Conservation (phyloP, 1,284 basidiomycete genomes). For the Kwoniella shivajii region DNA sequence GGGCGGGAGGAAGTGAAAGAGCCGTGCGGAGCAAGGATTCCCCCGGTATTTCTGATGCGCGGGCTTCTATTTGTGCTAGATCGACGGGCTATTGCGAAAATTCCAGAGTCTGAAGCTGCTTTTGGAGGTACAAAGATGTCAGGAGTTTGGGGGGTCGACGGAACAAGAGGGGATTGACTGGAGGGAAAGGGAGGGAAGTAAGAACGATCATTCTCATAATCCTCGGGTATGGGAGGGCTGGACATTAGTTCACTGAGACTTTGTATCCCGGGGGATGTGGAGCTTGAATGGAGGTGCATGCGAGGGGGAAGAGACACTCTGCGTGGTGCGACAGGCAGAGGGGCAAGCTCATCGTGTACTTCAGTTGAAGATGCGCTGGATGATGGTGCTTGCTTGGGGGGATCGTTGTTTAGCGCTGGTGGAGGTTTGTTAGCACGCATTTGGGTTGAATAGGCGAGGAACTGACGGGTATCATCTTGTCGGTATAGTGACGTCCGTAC, state of each 20-base stretch:
- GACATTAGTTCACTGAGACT: constrained; percentile 20
- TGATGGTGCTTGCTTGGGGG: neutral
- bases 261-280: constrained; percentile 4
- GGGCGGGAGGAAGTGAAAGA: constrained; percentile 23
- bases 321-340: neutral
- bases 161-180: neutral
- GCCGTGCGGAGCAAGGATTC: constrained; percentile 21
- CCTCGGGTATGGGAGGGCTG: constrained; percentile 9
- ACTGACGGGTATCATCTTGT: too few species aligned
- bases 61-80: constrained; percentile 6
- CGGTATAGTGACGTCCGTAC: too few species aligned
- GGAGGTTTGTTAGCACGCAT: neutral
- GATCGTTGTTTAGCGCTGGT: neutral
- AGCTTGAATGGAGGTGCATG: neutral
- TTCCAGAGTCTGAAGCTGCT: constrained; percentile 10
- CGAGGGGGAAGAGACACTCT: neutral
- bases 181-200: constrained; percentile 5
- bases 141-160: neutral
- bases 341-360: constrained; percentile 13
- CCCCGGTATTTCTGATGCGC: constrained; percentile 17
- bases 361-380: constrained; percentile 11
- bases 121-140: constrained; percentile 6
- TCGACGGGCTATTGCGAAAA: neutral
- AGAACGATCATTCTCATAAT: constrained; percentile 1
- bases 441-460: neutral